Conservation (phyloP, 2,329 filamentous ascomycete species). For the Acephala macrosclerotiorum region DNA sequence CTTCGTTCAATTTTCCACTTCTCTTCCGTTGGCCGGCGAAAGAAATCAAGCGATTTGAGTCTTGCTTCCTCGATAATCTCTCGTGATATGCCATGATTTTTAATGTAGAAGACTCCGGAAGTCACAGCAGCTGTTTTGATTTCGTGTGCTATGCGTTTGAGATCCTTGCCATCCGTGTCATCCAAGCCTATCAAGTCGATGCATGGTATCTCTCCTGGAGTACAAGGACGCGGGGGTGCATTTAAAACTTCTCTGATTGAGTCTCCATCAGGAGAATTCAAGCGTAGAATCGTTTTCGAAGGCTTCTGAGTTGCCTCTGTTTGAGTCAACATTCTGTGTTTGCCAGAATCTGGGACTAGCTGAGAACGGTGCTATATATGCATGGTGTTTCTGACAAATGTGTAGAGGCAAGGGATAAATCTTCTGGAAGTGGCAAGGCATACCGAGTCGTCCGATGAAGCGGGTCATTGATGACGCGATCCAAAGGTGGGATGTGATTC, state of each 20-base stretch:
- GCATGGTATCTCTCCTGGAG: background rate
- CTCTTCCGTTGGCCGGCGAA: background rate
- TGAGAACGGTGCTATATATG: background rate
- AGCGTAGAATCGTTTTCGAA: background rate
- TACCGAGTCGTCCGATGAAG: background rate
- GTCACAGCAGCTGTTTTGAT: constrained; percentile 5
- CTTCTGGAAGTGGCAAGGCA: background rate
- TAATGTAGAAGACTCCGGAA: constrained; percentile 8
- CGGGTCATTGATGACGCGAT: background rate
- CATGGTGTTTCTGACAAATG: background rate
- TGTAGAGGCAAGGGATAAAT: background rate
- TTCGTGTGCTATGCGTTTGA: background rate
- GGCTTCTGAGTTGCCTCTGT: background rate
- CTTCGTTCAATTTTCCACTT: constrained; percentile 9
- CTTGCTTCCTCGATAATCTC: constrained; percentile 6
- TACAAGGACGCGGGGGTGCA: constrained; percentile 1
- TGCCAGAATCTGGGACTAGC: too few species aligned
- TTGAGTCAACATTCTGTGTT: background rate
- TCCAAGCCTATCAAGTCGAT: constrained; percentile 1
- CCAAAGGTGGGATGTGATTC: background rate
- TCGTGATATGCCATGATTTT: constrained; percentile 8
- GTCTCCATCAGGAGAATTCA: constrained; percentile 10
- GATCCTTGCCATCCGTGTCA: background rate
- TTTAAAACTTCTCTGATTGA: background rate
- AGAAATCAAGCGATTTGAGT: constrained; percentile 5